Evolutionary conservation across 148 eudicot species (phyloP).

Genomic region (Rhododendron henanense): DNA sequence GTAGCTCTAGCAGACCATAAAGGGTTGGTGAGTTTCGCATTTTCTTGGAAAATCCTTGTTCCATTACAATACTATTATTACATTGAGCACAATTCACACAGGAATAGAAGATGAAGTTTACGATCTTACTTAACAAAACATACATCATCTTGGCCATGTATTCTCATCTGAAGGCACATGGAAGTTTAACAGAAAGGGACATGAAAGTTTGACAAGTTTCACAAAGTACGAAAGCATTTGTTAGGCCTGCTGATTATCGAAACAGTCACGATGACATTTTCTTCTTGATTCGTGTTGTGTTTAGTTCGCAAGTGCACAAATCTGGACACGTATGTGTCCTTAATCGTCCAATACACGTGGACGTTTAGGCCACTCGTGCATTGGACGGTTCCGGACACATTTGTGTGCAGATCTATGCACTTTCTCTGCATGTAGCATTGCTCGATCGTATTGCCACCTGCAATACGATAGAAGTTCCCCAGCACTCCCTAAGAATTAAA

Average conservation of each 20-base stretch:
- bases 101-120: neutral
- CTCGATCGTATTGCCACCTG: no score
- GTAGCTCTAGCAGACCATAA: neutral
- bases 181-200: neutral
- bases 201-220: neutral
- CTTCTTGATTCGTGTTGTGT: neutral
- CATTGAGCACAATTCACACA: no score
- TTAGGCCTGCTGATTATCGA: neutral
- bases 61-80: neutral
- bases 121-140: neutral
- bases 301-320: neutral
- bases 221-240: neutral
- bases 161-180: neutral
- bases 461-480: no score
- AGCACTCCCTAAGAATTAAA: no score
- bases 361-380: no score
- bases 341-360: neutral
- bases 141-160: neutral
- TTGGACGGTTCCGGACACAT: neutral
- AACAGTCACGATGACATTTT: neutral
- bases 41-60: neutral
- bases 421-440: neutral
- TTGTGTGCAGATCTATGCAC: no score
- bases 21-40: neutral
- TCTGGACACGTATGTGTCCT: no score